These are phyloP conservation scores for Ophiostoma angusticollis DNA, from an alignment of 2,329 filamentous ascomycete genomes.

Conservation along the genomic window DNA sequence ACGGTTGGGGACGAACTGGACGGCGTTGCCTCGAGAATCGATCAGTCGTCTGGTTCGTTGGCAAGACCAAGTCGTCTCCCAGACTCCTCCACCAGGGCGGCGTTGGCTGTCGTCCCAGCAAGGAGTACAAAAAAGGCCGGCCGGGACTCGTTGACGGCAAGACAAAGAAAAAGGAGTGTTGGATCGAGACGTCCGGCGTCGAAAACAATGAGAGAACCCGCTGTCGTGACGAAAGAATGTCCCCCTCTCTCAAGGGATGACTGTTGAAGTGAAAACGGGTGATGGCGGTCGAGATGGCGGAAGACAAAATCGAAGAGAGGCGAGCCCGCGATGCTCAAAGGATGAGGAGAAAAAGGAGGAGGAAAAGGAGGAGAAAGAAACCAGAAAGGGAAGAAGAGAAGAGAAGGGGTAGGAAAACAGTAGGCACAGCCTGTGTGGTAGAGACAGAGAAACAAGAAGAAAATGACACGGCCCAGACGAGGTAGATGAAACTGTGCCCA, in stretches of 20 bases:
- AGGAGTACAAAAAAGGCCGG: neutral
- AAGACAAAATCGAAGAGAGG: neutral
- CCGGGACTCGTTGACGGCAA: too few relatives aligned
- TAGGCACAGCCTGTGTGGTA: too few relatives aligned
- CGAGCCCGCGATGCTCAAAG: constrained; percentile 7
- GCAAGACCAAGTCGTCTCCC: neutral
- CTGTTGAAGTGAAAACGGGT: neutral
- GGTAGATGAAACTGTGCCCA: constrained; percentile 5
- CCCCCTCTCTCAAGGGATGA: neutral
- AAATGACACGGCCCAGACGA: constrained; percentile 1
- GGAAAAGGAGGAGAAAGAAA: constrained; percentile 4
- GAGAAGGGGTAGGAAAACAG: constrained; percentile 9
- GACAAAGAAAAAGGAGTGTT: neutral
- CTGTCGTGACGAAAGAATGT: neutral
- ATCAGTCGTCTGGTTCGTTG: neutral
- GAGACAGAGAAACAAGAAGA: neutral
- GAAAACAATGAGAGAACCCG: constrained; percentile 1
- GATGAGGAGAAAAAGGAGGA: neutral
- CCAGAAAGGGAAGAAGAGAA: constrained; percentile 9
- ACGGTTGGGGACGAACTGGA: neutral
- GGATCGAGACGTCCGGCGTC: constrained; percentile 9
- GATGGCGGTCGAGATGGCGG: neutral
- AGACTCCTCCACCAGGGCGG: neutral
- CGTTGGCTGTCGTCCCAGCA: neutral
- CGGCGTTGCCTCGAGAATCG: too few relatives aligned